These are phyloP conservation scores for Auriscalpium orientale DNA, from an alignment of 768 basidiomycete genomes.

Conservation along the genomic window DNA sequence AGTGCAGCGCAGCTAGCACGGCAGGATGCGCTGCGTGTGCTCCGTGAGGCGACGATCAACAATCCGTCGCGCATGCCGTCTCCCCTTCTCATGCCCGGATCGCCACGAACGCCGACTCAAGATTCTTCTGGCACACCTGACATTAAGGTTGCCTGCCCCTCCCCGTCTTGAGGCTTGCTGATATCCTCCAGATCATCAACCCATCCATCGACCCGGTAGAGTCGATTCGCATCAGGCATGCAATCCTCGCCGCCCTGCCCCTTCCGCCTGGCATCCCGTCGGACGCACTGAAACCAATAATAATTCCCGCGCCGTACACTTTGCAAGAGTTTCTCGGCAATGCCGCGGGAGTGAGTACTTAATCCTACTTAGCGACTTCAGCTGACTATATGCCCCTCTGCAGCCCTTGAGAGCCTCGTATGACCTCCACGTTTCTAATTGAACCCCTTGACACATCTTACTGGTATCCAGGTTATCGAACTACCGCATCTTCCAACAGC, in stretches of 20 bases:
- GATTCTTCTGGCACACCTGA: slow-evolving; percentile 9
- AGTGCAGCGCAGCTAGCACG: slow-evolving; percentile 9
- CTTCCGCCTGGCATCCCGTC: slow-evolving; percentile 57
- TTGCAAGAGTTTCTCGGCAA: slow-evolving; percentile 63
- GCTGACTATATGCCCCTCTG: slow-evolving; percentile 1
- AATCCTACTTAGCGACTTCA: slow-evolving; percentile 1
- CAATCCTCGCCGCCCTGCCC: slow-evolving; percentile 51
- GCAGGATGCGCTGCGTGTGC: slow-evolving; percentile 13
- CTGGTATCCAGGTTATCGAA: slow-evolving; percentile 44
- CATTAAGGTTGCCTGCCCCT: neutral
- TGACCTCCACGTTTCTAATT: slow-evolving; percentile 15
- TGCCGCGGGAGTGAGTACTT: slow-evolving; percentile 43
- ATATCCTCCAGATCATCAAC: neutral
- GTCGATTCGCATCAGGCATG: slow-evolving; percentile 45
- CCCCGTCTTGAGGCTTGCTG: neutral
- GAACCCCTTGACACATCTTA: neutral
- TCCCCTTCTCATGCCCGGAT: neutral
- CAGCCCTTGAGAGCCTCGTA: slow-evolving; percentile 55
- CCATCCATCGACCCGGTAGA: slow-evolving; percentile 8
- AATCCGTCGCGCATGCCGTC: slow-evolving; percentile 7
- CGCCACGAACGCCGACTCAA: slow-evolving; percentile 3
- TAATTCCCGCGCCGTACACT: slow-evolving; percentile 55
- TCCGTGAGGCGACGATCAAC: slow-evolving; percentile 15
- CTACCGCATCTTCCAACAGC: slow-evolving; percentile 59
- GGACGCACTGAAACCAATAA: slow-evolving; percentile 59